Base-by-base conservation (phyloP, 2,329 filamentous ascomycete species). In the Corynespora cassiicola region DNA sequence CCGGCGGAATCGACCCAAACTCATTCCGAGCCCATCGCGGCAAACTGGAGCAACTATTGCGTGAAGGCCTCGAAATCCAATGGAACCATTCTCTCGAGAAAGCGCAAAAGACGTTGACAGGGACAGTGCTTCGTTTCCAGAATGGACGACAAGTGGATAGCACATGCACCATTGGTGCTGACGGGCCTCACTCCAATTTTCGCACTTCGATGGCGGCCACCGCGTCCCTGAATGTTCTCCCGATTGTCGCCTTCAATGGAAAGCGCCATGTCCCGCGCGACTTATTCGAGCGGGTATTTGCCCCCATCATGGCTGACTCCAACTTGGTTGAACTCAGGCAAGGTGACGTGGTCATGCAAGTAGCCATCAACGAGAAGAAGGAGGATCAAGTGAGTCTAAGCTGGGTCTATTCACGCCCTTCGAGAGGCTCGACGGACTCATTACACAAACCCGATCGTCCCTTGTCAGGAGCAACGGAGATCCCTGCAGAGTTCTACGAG, bases 381-480 rank as follows among this genome's bases (percentile, higher is more conserved):
- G 26, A 23, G 2, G 55, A 66, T 2, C 37, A 50, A 12, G 55
- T 66, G 11, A 63, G 55, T 28, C 42, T 74, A 11, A 71, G 62
- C 47, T 74, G 69, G 50, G 66, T 58, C 0, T 73, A 67, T 37
- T 73, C 71, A 2, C 63, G 71, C 1, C 55, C 64, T 7, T 56
- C 61, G 5, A 39, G 36, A 3, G 40, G 53, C 1, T 21, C 33
- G 2, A 31, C 45, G 3, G 69, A 74, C 42, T 40, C 54, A 3
- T 40, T 72, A 4, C 60, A 67, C 42, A 58, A 53, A 19, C 69
- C 70, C 0, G 42, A 64, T 7, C 48, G 71, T 27, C 32, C 60
- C 3, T 55, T 48, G 1, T 30, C 52, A 2, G 63, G 44, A 4
- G 69, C 71, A 2, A 53, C 45, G 9, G 45, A 63, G 1, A 68